Evolutionary conservation across 2,329 filamentous ascomycete species (phyloP).

Genomic region (Penicillium capsulatum): DNA sequence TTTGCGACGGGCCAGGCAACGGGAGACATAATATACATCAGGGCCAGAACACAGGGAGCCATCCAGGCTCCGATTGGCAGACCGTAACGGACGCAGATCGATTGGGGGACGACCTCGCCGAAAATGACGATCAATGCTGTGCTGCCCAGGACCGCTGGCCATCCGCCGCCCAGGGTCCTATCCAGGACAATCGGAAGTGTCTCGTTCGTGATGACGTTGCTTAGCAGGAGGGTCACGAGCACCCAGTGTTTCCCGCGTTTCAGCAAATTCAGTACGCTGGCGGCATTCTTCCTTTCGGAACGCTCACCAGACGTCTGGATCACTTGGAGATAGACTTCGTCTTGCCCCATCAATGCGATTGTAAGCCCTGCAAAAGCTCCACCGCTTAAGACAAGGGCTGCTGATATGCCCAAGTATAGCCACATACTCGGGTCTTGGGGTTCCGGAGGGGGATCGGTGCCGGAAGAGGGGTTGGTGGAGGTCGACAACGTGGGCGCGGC

Average conservation of each 20-base stretch:
- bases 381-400: conserved; percentile 76
- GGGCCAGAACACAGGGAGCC: conserved; percentile 74
- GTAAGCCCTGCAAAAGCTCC: conserved; percentile 94
- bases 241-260: conserved; percentile 97
- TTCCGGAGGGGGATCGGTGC: conserved; percentile 47
- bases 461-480: conserved; percentile 14
- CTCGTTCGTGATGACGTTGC: conserved; percentile 98
- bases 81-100: conserved; percentile 91
- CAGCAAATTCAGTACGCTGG: conserved; percentile 72
- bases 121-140: conserved; percentile 97
- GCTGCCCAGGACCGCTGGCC: conserved; percentile 88
- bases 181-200: conserved; percentile 93
- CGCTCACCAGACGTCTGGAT: conserved; percentile 80
- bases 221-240: conserved; percentile 83
- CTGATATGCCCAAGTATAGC: conserved; percentile 75
- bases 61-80: conserved; percentile 92
- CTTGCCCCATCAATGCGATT: conserved; percentile 63
- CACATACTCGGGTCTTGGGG: conserved; percentile 64
- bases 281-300: conserved; percentile 80
- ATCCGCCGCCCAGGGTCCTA: conserved; percentile 86
- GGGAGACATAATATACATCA: conserved; percentile 91
- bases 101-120: conserved; percentile 93
- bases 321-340: conserved; percentile 96
- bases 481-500: conserved; percentile 34
- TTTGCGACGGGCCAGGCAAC: conserved; percentile 94